Percentiles rank a stretch among this genome's conserved stretches.
phyloP scores from a whole-genome alignment of 2,329 filamentous ascomycete genomes.

The Exophiala spinifera region DNA sequence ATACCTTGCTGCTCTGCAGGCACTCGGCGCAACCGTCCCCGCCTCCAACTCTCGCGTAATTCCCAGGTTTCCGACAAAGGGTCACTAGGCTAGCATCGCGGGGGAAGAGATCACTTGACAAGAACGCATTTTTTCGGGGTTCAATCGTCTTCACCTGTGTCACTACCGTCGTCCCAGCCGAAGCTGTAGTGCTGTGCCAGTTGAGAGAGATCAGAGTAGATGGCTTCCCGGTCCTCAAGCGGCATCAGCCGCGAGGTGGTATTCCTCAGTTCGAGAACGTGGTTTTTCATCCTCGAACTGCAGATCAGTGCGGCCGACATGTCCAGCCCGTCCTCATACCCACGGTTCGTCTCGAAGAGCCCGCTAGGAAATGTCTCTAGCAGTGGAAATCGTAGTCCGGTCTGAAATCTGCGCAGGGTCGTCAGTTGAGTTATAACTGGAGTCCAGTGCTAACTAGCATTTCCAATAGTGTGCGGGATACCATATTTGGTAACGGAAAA shows the following conservation, averaged over 20 bases:
- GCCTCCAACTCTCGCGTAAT: no score
- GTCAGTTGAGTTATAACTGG: background rate
- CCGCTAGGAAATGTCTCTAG: constrained; percentile 81
- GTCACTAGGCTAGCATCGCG: background rate
- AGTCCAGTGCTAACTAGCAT: background rate
- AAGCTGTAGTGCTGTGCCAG: constrained; percentile 79
- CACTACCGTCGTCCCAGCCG: constrained; percentile 35
- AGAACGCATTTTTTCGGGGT: no score
- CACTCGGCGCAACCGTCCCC: no score
- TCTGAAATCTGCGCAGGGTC: constrained; percentile 20
- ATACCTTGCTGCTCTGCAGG: no score
- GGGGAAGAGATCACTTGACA: background rate
- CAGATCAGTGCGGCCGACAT: constrained; percentile 50
- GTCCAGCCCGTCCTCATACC: constrained; percentile 45
- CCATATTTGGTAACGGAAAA: background rate
- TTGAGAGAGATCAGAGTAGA: constrained; percentile 77
- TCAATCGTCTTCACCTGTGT: constrained; percentile 42
- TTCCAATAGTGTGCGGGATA: background rate
- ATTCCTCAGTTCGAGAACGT: constrained; percentile 63
- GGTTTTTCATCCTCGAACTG: constrained; percentile 67
- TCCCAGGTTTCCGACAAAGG: background rate
- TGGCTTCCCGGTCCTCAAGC: constrained; percentile 75
- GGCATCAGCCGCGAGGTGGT: constrained; percentile 61
- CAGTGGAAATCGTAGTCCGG: constrained; percentile 58
- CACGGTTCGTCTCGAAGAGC: constrained; percentile 51